Conservation (phyloP, 2,329 filamentous ascomycete species). For the Ramularia endophylla region DNA sequence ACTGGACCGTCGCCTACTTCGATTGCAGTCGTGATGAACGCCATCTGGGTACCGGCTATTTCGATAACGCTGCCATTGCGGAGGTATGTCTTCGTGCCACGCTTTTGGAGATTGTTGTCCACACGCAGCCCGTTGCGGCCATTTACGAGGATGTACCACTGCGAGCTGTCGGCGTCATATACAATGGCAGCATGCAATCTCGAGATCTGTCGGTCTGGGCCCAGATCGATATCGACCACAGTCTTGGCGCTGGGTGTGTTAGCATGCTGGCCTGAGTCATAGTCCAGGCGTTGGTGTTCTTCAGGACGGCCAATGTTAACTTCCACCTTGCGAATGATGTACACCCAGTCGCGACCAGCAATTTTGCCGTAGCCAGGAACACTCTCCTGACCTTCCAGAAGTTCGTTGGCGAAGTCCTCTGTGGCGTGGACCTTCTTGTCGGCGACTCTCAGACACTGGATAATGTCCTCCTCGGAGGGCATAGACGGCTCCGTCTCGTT, state of each 20-base stretch:
- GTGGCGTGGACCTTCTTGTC: slow-evolving; percentile 50
- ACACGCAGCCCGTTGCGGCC: slow-evolving; percentile 88
- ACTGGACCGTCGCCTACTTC: slow-evolving; percentile 65
- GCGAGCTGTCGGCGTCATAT: slow-evolving; percentile 42
- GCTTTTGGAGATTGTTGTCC: slow-evolving; percentile 65
- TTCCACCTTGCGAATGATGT: slow-evolving; percentile 69
- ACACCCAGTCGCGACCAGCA: slow-evolving; percentile 76
- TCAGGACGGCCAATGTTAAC: slow-evolving; percentile 68
- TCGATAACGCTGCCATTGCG: slow-evolving; percentile 87
- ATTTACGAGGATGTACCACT: slow-evolving; percentile 81
- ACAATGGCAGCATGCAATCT: slow-evolving; percentile 45
- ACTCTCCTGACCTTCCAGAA: slow-evolving; percentile 41
- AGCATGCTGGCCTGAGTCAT: slow-evolving; percentile 19
- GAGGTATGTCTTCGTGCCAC: slow-evolving; percentile 60
- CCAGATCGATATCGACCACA: slow-evolving; percentile 75
- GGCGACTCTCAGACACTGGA: slow-evolving; percentile 39
- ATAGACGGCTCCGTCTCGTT: slow-evolving; percentile 32
- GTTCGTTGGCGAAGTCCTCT: slow-evolving; percentile 50
- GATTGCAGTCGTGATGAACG: slow-evolving; percentile 87
- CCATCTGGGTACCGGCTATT: slow-evolving; percentile 92
- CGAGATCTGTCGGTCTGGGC: slow-evolving; percentile 46
- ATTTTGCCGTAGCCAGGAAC: slow-evolving; percentile 71
- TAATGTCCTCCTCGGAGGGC: slow-evolving; percentile 39
- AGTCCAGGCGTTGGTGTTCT: slow-evolving; percentile 26
- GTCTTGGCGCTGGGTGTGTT: slow-evolving; percentile 32